phyloP scores from a whole-genome alignment of 208 protist genomes.

The Trypanosoma scelopori region DNA sequence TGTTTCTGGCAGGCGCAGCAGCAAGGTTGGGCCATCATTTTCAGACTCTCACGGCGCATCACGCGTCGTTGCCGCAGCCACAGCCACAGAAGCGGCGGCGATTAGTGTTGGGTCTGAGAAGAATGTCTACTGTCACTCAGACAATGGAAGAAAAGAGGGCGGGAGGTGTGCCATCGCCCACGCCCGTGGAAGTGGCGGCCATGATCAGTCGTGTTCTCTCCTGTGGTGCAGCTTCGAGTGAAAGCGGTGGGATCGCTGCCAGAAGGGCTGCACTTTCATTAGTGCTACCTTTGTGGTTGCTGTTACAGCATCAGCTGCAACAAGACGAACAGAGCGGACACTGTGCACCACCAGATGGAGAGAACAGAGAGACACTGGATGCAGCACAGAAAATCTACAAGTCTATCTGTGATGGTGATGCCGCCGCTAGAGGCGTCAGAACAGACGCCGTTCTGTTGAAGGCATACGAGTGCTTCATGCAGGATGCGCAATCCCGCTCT shows the following conservation, averaged over 20 bases:
- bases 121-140: neutral
- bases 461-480: slow-evolving; percentile 9
- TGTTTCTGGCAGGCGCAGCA: neutral
- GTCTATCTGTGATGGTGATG: neutral
- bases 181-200: neutral
- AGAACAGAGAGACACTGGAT: neutral
- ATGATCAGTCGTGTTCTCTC: slow-evolving; percentile 14
- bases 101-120: slow-evolving; percentile 14
- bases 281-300: slow-evolving; percentile 14
- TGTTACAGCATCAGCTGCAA: slow-evolving; percentile 4
- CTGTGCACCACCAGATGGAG: neutral
- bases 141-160: neutral
- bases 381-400: slow-evolving; percentile 2
- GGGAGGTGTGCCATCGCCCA: neutral
- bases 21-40: slow-evolving; percentile 1
- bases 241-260: neutral
- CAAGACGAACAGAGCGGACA: neutral
- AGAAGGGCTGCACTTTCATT: slow-evolving; percentile 13
- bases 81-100: neutral
- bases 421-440: neutral
- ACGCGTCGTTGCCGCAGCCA: slow-evolving; percentile 4
- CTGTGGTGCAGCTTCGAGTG: neutral
- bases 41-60: neutral
- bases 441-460: slow-evolving; percentile 11
- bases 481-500: neutral